phyloP scores from a whole-genome alignment of 139 green algal genomes.

The Chlamydomonas sphaeroides region DNA sequence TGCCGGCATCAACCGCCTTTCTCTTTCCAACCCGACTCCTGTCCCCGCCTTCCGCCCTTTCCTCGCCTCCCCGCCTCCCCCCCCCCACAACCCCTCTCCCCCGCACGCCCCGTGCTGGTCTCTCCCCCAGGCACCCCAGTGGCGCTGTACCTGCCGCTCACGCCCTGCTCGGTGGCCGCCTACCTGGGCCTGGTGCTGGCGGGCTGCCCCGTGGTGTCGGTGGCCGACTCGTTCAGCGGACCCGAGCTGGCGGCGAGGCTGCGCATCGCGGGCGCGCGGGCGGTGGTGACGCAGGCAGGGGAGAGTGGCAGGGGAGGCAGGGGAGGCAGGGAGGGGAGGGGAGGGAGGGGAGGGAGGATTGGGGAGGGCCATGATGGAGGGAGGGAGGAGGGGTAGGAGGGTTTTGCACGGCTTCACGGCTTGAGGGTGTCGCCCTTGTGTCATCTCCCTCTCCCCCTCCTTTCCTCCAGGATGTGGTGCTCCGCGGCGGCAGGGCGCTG shows the following conservation, averaged over 20 bases:
- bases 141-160: slow-evolving; percentile 89
- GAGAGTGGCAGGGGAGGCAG: too few relatives aligned
- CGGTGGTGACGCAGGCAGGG: slow-evolving; percentile 87
- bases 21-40: too few relatives aligned
- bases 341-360: too few relatives aligned
- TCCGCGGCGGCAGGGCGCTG: slow-evolving; percentile 76
- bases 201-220: slow-evolving; percentile 69
- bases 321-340: too few relatives aligned
- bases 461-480: slow-evolving; percentile 75
- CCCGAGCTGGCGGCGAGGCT: slow-evolving; percentile 80
- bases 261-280: slow-evolving; percentile 68
- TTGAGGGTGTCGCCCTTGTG: too few relatives aligned
- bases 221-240: slow-evolving; percentile 85
- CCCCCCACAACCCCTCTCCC: not conserved
- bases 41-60: not conserved
- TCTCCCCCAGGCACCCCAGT: slow-evolving; percentile 71
- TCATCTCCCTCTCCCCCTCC: too few relatives aligned
- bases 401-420: too few relatives aligned
- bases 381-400: too few relatives aligned
- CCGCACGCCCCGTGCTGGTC: not conserved
- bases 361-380: too few relatives aligned
- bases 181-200: slow-evolving; percentile 91
- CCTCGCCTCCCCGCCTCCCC: not conserved
- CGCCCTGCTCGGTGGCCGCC: slow-evolving; percentile 60
- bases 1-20: too few relatives aligned